Evolutionary conservation across 805 yeast species (phyloP).

Genomic region (Saccharomyces kudriavzevii): DNA sequence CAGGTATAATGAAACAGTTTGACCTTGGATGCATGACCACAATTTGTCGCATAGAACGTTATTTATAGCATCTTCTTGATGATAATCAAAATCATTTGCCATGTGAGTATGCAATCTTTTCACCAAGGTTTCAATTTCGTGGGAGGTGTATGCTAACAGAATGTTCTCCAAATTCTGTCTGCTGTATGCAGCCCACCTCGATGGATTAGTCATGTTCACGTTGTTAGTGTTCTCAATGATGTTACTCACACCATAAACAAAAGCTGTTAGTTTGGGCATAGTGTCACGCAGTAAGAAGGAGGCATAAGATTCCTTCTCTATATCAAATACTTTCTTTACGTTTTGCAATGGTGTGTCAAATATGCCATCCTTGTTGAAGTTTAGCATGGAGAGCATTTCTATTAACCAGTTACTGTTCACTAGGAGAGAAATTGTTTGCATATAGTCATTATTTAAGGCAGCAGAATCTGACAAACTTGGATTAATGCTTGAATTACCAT

Average conservation of each 20-base stretch:
- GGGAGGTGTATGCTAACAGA: conserved; percentile 47
- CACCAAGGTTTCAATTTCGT: conserved; percentile 49
- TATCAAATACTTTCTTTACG: conserved; percentile 24
- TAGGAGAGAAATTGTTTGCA: conserved; percentile 40
- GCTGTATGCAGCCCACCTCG: conserved; percentile 57
- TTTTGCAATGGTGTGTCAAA: conserved; percentile 18
- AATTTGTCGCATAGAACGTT: conserved; percentile 50
- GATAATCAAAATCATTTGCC: conserved; percentile 41
- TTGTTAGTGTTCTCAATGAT: conserved; percentile 23
- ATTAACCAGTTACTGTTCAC: conserved; percentile 47
- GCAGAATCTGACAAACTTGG: conserved; percentile 1
- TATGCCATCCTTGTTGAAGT: conserved; percentile 10
- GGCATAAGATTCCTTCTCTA: conserved; percentile 37
- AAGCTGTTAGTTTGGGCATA: conserved; percentile 60
- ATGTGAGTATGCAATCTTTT: conserved; percentile 49
- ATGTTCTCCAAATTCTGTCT: conserved; percentile 50
- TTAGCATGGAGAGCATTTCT: conserved; percentile 31
- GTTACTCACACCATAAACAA: conserved; percentile 56
- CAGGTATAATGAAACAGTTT: conserved; percentile 47
- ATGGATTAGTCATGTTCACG: conserved; percentile 37
- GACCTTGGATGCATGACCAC: conserved; percentile 64
- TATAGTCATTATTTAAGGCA: conserved; percentile 18
- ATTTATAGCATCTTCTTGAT: conserved; percentile 15
- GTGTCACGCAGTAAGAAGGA: conserved; percentile 41
- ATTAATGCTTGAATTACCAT: conserved; percentile 1